Evolutionary conservation across 352 stramenopile species (phyloP).

Genomic region (Phytophthora agathidicida): DNA sequence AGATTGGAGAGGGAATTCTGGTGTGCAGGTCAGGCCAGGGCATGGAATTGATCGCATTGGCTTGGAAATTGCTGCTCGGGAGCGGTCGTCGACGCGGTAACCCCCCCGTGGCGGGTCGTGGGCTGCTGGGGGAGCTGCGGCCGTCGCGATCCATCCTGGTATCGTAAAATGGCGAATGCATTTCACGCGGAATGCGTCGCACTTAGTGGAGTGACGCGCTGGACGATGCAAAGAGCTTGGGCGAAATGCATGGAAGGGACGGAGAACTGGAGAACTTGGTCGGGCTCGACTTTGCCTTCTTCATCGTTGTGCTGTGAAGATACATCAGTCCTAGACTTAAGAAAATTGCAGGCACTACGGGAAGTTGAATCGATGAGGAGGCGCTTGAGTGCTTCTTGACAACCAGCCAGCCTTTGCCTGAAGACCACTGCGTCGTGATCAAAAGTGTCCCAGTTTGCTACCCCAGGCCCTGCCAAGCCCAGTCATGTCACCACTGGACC

Average conservation of each 20-base stretch:
- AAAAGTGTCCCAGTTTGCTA: no score
- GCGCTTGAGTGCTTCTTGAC: no score
- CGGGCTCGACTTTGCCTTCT: no score
- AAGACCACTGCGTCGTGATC: no score
- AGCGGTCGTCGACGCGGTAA: constrained; percentile 23
- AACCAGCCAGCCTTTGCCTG: no score
- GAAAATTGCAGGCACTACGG: no score
- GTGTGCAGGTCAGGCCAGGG: not conserved
- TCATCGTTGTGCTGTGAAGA: no score
- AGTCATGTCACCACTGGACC: no score
- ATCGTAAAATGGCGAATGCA: constrained; percentile 13
- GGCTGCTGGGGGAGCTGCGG: constrained; percentile 27
- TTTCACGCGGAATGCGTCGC: constrained; percentile 3
- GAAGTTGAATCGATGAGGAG: no score
- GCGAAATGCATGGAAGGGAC: constrained; percentile 21
- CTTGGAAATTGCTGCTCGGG: constrained; percentile 9
- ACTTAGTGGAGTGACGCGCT: constrained; percentile 31
- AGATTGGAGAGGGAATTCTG: not conserved
- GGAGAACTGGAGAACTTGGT: no score
- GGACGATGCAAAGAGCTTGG: constrained; percentile 13
- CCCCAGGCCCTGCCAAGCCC: no score
- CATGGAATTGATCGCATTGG: not conserved
- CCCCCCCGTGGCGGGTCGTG: not conserved
- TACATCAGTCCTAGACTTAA: no score
- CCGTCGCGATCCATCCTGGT: constrained; percentile 17